Conservation (phyloP, 306 rosid species). For the Vigna radiata region DNA sequence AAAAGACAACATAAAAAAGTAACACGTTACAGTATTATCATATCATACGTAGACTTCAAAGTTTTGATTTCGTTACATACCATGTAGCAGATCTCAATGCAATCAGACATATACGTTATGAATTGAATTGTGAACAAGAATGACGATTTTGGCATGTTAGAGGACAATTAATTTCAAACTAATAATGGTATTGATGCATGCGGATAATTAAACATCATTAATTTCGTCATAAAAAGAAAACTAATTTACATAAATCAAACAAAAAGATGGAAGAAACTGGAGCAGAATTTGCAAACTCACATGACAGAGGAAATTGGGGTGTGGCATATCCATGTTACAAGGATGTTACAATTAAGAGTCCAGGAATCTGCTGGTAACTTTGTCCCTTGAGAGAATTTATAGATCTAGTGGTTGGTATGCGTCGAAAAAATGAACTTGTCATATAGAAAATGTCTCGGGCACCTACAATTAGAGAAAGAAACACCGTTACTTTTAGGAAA, state of each 20-base stretch:
- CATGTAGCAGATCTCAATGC: neutral
- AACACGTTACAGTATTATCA: neutral
- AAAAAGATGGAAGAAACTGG: neutral
- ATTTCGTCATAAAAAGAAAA: neutral
- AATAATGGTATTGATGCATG: neutral
- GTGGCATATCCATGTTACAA: slow-evolving; percentile 33
- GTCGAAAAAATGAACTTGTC: slow-evolving; percentile 31
- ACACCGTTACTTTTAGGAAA: neutral
- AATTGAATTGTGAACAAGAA: slow-evolving; percentile 3
- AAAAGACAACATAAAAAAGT: neutral
- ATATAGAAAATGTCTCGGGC: slow-evolving; percentile 12
- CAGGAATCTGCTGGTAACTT: slow-evolving; percentile 30
- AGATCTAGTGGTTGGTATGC: slow-evolving; percentile 5
- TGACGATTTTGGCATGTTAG: slow-evolving; percentile 18
- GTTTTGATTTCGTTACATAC: too few relatives aligned
- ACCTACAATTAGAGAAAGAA: slow-evolving; percentile 8
- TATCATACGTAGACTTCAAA: too few relatives aligned
- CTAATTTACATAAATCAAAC: neutral
- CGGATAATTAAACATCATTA: neutral
- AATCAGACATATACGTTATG: neutral
- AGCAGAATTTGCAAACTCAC: slow-evolving; percentile 33
- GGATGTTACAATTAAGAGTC: slow-evolving; percentile 20
- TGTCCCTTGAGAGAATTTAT: slow-evolving; percentile 32
- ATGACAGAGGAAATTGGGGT: slow-evolving; percentile 22
- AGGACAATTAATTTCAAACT: slow-evolving; percentile 34